Conservation (phyloP, 352 stramenopile genomes). For the Thalassiosira livingstoniorum region DNA sequence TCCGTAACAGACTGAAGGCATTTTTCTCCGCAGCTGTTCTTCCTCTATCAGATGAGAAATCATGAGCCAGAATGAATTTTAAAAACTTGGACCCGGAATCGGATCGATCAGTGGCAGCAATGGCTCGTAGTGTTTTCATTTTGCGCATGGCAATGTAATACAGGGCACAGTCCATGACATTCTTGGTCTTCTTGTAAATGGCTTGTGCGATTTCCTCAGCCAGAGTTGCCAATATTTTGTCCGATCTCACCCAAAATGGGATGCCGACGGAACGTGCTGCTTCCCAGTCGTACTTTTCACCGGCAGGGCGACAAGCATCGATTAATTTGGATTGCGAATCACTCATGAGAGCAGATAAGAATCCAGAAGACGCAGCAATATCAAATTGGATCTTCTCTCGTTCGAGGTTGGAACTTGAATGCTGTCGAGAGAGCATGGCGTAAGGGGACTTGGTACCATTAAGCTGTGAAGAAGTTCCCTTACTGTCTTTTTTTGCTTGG, state of each 20-base stretch:
- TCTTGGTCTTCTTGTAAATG: conserved; percentile 74
- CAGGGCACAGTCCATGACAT: conserved; percentile 79
- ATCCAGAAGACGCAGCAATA: conserved; percentile 65
- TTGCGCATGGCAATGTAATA: conserved; percentile 81
- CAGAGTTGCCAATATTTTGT: conserved; percentile 66
- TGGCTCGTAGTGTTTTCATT: conserved; percentile 71
- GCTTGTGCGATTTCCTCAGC: conserved; percentile 82
- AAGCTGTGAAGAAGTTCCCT: conserved; percentile 4
- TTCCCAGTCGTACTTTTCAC: conserved; percentile 79
- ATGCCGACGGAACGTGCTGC: conserved; percentile 64
- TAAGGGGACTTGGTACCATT: conserved; percentile 21
- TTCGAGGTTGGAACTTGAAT: conserved; percentile 14
- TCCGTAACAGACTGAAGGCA: conserved; percentile 93
- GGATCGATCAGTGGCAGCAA: conserved; percentile 77
- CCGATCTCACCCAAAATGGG: conserved; percentile 82
- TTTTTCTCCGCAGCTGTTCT: conserved; percentile 91
- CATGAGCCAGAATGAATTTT: conserved; percentile 79
- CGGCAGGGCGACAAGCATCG: conserved; percentile 54
- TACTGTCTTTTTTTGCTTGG: conserved; percentile 5
- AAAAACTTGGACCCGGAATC: conserved; percentile 81
- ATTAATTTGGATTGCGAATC: conserved; percentile 73
- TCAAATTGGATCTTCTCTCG: conserved; percentile 35
- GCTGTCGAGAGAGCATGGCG: conserved; percentile 22
- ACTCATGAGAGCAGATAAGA: conserved; percentile 76
- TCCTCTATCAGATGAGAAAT: conserved; percentile 80